Evolutionary conservation across 441 rosid species (phyloP), one percentile per base, ranked within the genome.

Genomic region (Corymbia calophylla): DNA sequence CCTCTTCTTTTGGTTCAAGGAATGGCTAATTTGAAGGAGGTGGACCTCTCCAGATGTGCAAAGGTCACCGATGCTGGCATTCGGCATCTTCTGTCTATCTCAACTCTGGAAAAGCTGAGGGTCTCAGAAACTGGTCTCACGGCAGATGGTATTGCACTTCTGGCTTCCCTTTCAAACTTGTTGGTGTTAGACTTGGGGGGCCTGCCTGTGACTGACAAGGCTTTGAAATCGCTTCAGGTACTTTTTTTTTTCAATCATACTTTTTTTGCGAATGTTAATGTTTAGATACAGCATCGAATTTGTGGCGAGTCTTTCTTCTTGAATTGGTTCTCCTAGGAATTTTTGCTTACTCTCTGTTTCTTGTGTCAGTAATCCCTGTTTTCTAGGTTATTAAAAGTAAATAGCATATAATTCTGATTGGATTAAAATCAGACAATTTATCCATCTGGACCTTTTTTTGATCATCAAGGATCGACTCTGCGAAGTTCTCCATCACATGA

Each of bases 161-260:
- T 98, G 64, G 93, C 97, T 77, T 93, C 97, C 23, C 98, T 97
- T 56, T 91, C 89, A 89, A 92, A 94, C 70, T 91, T 98, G 92
- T 93, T 94, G n/a, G 89, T 92, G 60, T 88, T 97, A 87, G 99
- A 97, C 91, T 93, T 96, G 91, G 98, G 99, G 32, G 99, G 97
- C 90, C 94, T 98, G 89, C 98, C 96, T 51, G 99, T 96, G 32
- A 94, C 95, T 58, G 98, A 98, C 93, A 53, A 11, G 51, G 93
- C 96, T 31, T 90, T 98, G 91, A 93, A 48, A 70, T 94, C 97
- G 90, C 96, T 98, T 68, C 98, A 93, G 98, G 99, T 96, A 93
- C 68, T 70, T 62, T 25, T 84, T 81, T 51, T 81, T 19, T 58
- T 58, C n/a, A 58, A 25, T 58, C n/a, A 23, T 58, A 58, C 6